These are phyloP conservation scores for Calonectria hongkongensis DNA, from an alignment of 2,329 filamentous ascomycete genomes.

Conservation along the genomic window DNA sequence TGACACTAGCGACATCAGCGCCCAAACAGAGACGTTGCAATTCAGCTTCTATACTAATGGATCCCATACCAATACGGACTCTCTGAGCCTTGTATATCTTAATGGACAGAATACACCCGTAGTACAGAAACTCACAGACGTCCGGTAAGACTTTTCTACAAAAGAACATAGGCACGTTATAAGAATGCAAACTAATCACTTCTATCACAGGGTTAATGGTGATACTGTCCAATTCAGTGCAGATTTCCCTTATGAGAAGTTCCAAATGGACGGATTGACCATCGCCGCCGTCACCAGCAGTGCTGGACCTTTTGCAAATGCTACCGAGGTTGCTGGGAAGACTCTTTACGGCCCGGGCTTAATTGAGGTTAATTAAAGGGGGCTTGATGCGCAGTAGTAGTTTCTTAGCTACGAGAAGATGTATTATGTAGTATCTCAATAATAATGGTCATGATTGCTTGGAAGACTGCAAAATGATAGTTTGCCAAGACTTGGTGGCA, in stretches of 20 bases:
- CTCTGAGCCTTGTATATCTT: not conserved
- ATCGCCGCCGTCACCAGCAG: conserved; percentile 4
- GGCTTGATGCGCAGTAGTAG: not conserved
- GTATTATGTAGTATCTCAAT: too few species aligned
- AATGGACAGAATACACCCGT: not conserved
- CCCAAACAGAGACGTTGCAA: not conserved
- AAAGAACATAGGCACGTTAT: not conserved
- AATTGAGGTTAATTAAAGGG: not conserved
- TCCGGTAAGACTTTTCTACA: not conserved
- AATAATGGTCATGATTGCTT: too few species aligned
- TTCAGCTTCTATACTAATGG: not conserved
- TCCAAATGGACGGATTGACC: not conserved
- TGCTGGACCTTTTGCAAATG: conserved; percentile 10
- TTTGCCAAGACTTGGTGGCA: too few species aligned
- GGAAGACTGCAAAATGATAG: too few species aligned
- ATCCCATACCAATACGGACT: not conserved
- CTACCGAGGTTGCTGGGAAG: not conserved
- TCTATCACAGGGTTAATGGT: not conserved
- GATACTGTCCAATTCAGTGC: not conserved
- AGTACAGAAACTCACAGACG: not conserved
- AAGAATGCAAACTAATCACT: not conserved
- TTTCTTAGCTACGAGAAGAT: not conserved
- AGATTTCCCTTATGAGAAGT: not conserved
- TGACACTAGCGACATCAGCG: not conserved
- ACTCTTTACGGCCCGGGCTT: not conserved